Evolutionary conservation across 352 stramenopile species (phyloP).

Genomic region (Phytophthora quininea): DNA sequence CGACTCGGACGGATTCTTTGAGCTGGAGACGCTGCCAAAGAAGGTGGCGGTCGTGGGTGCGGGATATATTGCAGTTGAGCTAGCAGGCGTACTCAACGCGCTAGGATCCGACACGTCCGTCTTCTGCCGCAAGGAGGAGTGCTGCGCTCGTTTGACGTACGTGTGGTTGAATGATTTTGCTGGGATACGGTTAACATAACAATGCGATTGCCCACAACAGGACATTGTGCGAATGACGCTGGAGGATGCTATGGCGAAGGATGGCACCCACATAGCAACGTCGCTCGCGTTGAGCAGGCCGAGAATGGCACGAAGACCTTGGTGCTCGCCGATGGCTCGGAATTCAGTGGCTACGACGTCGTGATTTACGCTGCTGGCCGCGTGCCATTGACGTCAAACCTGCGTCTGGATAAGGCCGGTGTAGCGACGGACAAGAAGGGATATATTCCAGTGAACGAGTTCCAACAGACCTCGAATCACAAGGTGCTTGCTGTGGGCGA

Average conservation of each 20-base stretch:
- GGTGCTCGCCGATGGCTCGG: conserved; percentile 46
- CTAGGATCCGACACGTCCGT: conserved; percentile 92
- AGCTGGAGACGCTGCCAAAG: conserved; percentile 91
- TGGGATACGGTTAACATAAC: too few relatives aligned
- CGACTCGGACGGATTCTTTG: conserved; percentile 97
- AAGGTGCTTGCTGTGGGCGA: conserved; percentile 86
- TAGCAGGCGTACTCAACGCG: conserved; percentile 95
- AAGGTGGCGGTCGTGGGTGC: conserved; percentile 96
- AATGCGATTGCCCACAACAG: conserved; percentile 10
- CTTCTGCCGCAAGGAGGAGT: conserved; percentile 89
- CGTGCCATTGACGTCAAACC: conserved; percentile 45
- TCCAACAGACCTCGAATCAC: conserved; percentile 87
- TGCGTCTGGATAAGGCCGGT: conserved; percentile 78
- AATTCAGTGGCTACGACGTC: conserved; percentile 66
- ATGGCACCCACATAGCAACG: conserved; percentile 55
- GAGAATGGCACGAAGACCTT: conserved; percentile 62
- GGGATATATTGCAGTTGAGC: conserved; percentile 98
- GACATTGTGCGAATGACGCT: conserved; percentile 56
- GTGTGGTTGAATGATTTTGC: conserved; percentile 3
- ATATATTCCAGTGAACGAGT: conserved; percentile 90
- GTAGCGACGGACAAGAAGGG: conserved; percentile 65
- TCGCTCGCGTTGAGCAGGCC: conserved; percentile 45
- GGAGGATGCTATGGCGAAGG: conserved; percentile 60
- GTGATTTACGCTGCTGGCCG: conserved; percentile 89
- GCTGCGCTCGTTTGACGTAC: conserved; percentile 89